Conservation (phyloP, 164 flowering plant species). For the Dillenia turbinata region DNA sequence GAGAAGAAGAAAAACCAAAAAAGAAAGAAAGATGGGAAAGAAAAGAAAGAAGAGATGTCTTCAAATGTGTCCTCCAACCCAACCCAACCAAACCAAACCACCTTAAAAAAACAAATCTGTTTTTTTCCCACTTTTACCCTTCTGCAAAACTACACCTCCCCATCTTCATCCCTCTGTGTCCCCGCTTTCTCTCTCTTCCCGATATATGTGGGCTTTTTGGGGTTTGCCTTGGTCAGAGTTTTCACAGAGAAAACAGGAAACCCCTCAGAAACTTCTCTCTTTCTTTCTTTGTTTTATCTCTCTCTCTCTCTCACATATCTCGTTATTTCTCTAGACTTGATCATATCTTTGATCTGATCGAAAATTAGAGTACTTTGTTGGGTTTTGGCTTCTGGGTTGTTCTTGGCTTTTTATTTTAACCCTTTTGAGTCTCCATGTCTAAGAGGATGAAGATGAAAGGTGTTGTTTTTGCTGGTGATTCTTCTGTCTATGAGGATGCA, state of each 20-base stretch:
- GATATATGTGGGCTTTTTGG: constrained; percentile 63
- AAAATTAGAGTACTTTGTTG: not conserved
- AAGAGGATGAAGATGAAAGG: constrained; percentile 61
- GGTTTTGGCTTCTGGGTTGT: constrained; percentile 6
- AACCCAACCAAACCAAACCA: constrained; percentile 33
- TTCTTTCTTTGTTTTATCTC: constrained; percentile 6
- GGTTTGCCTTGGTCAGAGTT: constrained; percentile 62
- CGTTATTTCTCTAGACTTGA: constrained; percentile 7
- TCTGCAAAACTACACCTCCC: constrained; percentile 52
- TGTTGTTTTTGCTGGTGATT: constrained; percentile 19
- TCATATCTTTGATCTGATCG: not conserved
- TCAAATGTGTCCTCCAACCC: constrained; percentile 52
- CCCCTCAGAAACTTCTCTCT: constrained; percentile 25
- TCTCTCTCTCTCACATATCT: constrained; percentile 12
- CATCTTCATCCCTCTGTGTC: constrained; percentile 29
- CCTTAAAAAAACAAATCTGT: constrained; percentile 1
- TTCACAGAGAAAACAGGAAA: constrained; percentile 54
- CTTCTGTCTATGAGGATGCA: constrained; percentile 37
- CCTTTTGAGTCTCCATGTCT: constrained; percentile 26
- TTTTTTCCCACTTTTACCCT: constrained; percentile 52
- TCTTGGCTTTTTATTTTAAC: constrained; percentile 2
- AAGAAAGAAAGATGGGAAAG: constrained; percentile 4
- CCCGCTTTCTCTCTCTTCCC: constrained; percentile 23
- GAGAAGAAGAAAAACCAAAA: constrained; percentile 20
- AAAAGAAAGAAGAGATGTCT: constrained; percentile 28